phyloP scores from a whole-genome alignment of 2,329 filamentous ascomycete genomes.

The Cadophora sp. region DNA sequence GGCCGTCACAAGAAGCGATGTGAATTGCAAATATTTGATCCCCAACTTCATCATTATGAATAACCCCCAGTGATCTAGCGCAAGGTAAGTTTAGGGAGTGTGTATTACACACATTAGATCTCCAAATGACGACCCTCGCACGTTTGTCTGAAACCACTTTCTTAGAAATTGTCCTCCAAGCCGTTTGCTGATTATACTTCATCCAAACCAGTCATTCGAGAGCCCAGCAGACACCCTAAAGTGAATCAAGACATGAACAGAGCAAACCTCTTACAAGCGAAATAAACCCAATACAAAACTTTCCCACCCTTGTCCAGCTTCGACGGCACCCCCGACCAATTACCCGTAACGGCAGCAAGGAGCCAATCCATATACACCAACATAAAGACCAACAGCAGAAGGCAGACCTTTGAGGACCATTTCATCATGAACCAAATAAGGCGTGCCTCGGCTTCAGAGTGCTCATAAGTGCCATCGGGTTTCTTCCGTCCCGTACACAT shows the following conservation, averaged over 20 bases:
- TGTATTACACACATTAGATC: no score
- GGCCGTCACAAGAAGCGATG: no score
- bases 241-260: slow-evolving; percentile 1
- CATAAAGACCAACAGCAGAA: slow-evolving; percentile 10
- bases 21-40: no score
- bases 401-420: slow-evolving; percentile 2
- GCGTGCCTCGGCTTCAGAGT: background rate
- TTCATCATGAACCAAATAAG: background rate
- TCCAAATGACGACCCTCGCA: no score
- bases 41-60: no score
- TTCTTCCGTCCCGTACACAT: slow-evolving; percentile 4
- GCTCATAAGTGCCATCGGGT: background rate
- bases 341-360: slow-evolving; percentile 13
- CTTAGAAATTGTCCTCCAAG: no score
- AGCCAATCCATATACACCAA: slow-evolving; percentile 14
- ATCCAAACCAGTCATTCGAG: background rate
- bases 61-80: no score
- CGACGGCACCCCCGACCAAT: slow-evolving; percentile 11
- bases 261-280: slow-evolving; percentile 5
- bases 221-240: no score
- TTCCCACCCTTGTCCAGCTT: slow-evolving; percentile 11
- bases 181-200: background rate
- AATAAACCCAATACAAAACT: slow-evolving; percentile 7
- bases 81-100: no score
- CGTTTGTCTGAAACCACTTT: no score